Evolutionary conservation across 1,139 yeast genomes (phyloP).

Genomic region (Kluyveromyces marxianus): DNA sequence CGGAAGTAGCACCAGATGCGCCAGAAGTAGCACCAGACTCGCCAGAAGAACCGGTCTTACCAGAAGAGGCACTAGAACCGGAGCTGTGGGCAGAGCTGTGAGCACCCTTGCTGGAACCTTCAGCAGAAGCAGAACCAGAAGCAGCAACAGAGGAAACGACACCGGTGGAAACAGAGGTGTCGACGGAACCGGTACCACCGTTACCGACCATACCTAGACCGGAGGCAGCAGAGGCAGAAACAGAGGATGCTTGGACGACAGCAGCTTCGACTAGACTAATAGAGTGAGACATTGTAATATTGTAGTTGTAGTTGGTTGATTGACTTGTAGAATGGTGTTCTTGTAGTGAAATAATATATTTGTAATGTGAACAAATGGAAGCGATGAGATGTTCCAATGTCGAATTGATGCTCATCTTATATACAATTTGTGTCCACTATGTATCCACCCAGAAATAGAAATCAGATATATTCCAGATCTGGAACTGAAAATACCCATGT

Average conservation of each 20-base stretch:
- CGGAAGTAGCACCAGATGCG: slow-evolving; percentile 1
- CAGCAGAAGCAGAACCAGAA: slow-evolving; percentile 12
- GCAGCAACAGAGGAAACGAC: slow-evolving; percentile 11
- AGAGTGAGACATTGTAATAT: slow-evolving; percentile 6
- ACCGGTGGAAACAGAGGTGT: slow-evolving; percentile 18
- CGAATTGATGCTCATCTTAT: too few relatives aligned
- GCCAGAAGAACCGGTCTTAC: not conserved
- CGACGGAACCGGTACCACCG: slow-evolving; percentile 24
- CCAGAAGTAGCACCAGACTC: not conserved
- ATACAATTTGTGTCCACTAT: too few relatives aligned
- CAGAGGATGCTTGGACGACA: slow-evolving; percentile 10
- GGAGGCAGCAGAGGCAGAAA: slow-evolving; percentile 1
- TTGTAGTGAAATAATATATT: too few relatives aligned
- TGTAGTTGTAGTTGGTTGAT: not conserved
- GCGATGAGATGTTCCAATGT: too few relatives aligned
- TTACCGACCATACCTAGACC: slow-evolving; percentile 14
- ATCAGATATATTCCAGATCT: too few relatives aligned
- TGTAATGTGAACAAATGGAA: too few relatives aligned
- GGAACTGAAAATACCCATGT: too few relatives aligned
- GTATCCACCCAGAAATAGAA: too few relatives aligned
- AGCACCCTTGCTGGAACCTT: slow-evolving; percentile 11
- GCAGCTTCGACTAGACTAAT: not conserved
- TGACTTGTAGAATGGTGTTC: not conserved
- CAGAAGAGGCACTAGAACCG: slow-evolving; percentile 5
- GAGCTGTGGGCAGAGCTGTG: slow-evolving; percentile 8